phyloP scores from a whole-genome alignment of 2,329 filamentous ascomycete genomes.

The Ceratocystiopsis brevicomis region DNA sequence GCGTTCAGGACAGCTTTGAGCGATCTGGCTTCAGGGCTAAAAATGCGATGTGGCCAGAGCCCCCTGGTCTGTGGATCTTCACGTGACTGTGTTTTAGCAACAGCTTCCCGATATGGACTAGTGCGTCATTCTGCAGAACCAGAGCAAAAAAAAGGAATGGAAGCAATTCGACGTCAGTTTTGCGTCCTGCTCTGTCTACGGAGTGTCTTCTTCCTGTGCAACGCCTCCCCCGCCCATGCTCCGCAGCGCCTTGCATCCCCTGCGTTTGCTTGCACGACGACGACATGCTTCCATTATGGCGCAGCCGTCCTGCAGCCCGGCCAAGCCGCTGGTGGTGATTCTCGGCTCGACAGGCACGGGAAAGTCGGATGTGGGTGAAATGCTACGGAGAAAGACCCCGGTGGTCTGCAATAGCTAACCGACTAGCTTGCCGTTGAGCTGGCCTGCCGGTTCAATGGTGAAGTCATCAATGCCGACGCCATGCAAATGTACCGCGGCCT shows the following conservation, averaged over 20 bases:
- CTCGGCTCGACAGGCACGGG: constrained; percentile 85
- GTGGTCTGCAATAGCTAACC: no score
- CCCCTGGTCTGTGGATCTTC: constrained; percentile 2
- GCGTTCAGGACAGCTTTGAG: constrained; percentile 5
- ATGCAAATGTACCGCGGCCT: constrained; percentile 93
- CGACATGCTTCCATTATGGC: constrained; percentile 18
- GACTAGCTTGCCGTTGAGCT: constrained; percentile 74
- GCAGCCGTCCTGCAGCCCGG: constrained; percentile 14
- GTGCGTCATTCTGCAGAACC: no score
- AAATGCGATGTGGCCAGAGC: constrained; percentile 13
- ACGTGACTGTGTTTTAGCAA: constrained; percentile 7
- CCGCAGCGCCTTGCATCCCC: not conserved
- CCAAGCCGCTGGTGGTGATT: constrained; percentile 54
- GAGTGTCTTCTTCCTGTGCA: no score
- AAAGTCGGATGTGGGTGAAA: constrained; percentile 60
- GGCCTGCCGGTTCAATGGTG: constrained; percentile 66
- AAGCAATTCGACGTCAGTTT: no score
- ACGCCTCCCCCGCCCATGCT: not conserved
- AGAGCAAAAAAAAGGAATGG: no score
- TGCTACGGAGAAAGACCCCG: no score
- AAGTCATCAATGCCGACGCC: constrained; percentile 91
- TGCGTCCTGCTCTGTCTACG: not conserved
- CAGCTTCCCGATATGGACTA: constrained; percentile 1
- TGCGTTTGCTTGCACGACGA: constrained; percentile 6
- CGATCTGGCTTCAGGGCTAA: constrained; percentile 15